Base-by-base conservation (phyloP, 306 rosid species). In the Coriaria nepalensis region DNA sequence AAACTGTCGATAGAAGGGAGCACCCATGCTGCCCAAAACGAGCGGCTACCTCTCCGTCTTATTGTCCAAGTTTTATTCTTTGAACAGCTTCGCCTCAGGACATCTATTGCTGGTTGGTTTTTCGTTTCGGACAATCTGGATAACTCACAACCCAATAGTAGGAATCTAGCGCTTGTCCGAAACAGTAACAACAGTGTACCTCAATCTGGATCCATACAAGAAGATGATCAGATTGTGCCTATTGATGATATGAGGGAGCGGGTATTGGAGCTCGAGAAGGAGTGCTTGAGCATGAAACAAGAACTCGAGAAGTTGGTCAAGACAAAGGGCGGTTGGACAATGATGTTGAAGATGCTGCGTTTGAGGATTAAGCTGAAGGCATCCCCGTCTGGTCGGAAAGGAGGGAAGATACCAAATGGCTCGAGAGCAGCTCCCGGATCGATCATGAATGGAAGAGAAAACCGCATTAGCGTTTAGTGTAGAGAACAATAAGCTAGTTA, bases 11-110 rank as follows among this genome's bases (percentile, higher is more conserved):
- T 87, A 64, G 96, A 87, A 74, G 93, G 87, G 47, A 87, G 93
- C 85, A 83, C 85, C 4, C 96, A 87, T 14, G 94, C 94, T n/a
- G 85, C 94, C 6, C 93, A 87, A 64, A 87, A 87, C 10, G 96
- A 87, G 75, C 73, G 94, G 78, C 55, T 87, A 8, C 96, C 96
- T 0, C 94, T 87, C 35, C 92, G 96, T 0, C 68, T 73, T 0
- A 64, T 82, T 0, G 96, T 87, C 66, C 96, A 87, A 75, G 96
- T 87, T 34, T 46, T 87, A 9, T 87, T 87, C 77, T 82, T 87
- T n/a, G 96, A 87, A 44, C 96, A 87, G 57, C 85, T 87, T 37
- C 76, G 79, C 39, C 83, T 87, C 41, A 77, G 94, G 8, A 78
- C 87, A n/a, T 87, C 96, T 0, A 73, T 87, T 13, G 75, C 94